Conservation (phyloP, 2,329 filamentous ascomycete genomes). For the Fusarium albosuccineum region DNA sequence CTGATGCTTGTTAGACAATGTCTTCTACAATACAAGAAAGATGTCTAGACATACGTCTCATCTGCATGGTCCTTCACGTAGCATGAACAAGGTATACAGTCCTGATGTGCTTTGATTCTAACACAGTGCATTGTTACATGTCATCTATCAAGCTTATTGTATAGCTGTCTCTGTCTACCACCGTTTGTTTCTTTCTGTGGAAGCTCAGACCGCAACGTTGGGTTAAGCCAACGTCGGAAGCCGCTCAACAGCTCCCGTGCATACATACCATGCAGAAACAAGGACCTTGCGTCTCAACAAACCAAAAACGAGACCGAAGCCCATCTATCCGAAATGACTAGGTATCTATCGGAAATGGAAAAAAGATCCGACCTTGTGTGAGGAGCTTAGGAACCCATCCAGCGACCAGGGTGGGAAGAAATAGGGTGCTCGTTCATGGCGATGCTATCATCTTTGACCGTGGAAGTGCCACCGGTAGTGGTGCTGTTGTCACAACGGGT, state of each 20-base stretch:
- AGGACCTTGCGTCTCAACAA: constrained; percentile 14
- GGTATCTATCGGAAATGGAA: constrained; percentile 25
- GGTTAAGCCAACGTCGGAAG: background rate
- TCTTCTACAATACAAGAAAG: background rate
- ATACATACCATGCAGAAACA: constrained; percentile 20
- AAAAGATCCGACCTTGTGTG: background rate
- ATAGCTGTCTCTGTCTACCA: constrained; percentile 4
- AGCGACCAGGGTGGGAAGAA: constrained; percentile 32
- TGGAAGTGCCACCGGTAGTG: constrained; percentile 33
- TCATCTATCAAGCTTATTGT: constrained; percentile 26
- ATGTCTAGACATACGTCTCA: background rate
- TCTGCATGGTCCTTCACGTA: background rate
- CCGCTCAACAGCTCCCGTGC: background rate
- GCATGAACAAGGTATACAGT: background rate
- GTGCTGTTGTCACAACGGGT: constrained; percentile 30
- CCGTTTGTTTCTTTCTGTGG: background rate
- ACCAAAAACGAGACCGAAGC: constrained; percentile 24
- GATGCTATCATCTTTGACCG: constrained; percentile 41
- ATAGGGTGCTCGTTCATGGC: constrained; percentile 32
- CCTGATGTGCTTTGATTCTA: constrained; percentile 11
- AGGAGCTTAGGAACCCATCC: constrained; percentile 23
- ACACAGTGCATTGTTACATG: constrained; percentile 30
- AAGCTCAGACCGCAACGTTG: background rate
- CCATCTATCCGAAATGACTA: constrained; percentile 14
- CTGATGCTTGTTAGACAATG: constrained; percentile 10